Evolutionary conservation across 148 eudicot species (phyloP).

Genomic region (Rhododendron henanense): DNA sequence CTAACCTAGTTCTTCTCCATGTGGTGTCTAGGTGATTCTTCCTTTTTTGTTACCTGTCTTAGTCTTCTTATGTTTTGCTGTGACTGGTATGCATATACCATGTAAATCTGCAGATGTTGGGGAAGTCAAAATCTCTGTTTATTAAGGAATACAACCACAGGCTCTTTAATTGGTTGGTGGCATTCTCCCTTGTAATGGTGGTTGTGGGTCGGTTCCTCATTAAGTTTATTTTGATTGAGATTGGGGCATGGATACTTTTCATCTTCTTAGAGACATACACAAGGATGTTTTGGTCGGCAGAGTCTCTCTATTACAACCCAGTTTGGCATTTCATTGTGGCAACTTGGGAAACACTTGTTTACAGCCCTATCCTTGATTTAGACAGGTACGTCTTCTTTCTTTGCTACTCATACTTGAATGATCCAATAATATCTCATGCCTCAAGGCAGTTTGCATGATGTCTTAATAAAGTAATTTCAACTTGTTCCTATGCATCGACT

Average conservation of each 20-base stretch:
- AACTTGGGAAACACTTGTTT: conserved; percentile 90
- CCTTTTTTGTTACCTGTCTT: background rate
- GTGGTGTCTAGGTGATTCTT: background rate
- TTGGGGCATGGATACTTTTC: conserved; percentile 95
- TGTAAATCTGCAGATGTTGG: conserved; percentile 78
- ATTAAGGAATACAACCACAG: conserved; percentile 96
- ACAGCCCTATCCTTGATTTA: conserved; percentile 86
- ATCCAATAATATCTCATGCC: background rate
- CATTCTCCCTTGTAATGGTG: conserved; percentile 91
- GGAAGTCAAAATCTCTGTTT: conserved; percentile 71
- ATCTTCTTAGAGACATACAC: conserved; percentile 96
- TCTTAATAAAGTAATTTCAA: background rate
- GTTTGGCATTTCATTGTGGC: conserved; percentile 82
- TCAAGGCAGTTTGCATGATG: background rate
- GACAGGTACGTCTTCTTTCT: conserved; percentile 58
- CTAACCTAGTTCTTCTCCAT: background rate
- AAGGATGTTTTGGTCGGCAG: conserved; percentile 98
- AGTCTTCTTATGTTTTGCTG: background rate
- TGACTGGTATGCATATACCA: background rate
- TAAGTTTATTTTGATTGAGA: conserved; percentile 79
- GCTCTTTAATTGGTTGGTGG: conserved; percentile 96
- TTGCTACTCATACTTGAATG: background rate
- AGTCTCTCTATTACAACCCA: conserved; percentile 94
- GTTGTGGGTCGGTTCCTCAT: conserved; percentile 81
- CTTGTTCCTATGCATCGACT: background rate